These are phyloP conservation scores for Beauveria australis DNA, from an alignment of 2,329 filamentous ascomycete species.

Conservation along the genomic window DNA sequence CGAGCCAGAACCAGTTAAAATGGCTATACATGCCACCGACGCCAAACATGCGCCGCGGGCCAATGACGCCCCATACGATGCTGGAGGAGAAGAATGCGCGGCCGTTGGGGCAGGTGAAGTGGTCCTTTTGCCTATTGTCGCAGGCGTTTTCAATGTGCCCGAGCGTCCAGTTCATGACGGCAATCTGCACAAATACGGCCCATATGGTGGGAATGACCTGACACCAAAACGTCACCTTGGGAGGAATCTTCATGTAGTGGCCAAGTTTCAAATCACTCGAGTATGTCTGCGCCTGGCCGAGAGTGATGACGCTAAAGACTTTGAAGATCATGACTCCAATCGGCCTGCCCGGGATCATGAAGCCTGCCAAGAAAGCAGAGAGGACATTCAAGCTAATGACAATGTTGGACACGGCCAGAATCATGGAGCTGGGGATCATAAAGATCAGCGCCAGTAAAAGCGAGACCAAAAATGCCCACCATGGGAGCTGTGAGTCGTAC, in stretches of 20 bases:
- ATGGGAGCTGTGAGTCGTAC: slow-evolving; percentile 21
- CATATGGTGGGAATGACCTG: slow-evolving; percentile 36
- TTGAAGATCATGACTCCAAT: slow-evolving; percentile 21
- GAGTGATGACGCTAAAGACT: slow-evolving; percentile 18
- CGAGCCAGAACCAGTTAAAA: slow-evolving; percentile 46
- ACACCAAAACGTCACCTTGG: slow-evolving; percentile 24
- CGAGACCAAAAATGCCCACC: slow-evolving; percentile 23
- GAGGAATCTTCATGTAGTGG: slow-evolving; percentile 43
- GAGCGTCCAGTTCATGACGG: slow-evolving; percentile 36
- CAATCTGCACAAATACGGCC: slow-evolving; percentile 38
- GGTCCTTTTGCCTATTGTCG: slow-evolving; percentile 16
- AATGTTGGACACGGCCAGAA: slow-evolving; percentile 29
- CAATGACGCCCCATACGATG: slow-evolving; percentile 50
- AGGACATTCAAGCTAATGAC: slow-evolving; percentile 32
- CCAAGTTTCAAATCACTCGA: slow-evolving; percentile 40
- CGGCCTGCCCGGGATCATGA: slow-evolving; percentile 18
- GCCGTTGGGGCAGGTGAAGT: slow-evolving; percentile 33
- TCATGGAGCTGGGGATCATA: slow-evolving; percentile 19
- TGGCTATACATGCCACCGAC: slow-evolving; percentile 40
- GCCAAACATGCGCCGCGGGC: slow-evolving; percentile 47
- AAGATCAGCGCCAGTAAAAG: slow-evolving; percentile 19
- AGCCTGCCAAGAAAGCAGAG: slow-evolving; percentile 26
- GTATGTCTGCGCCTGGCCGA: slow-evolving; percentile 37
- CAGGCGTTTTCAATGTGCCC: slow-evolving; percentile 43
- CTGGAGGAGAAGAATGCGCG: slow-evolving; percentile 41